Evolutionary conservation across 2,329 filamentous ascomycete species (phyloP).

Genomic region (Alternaria tenuissima): DNA sequence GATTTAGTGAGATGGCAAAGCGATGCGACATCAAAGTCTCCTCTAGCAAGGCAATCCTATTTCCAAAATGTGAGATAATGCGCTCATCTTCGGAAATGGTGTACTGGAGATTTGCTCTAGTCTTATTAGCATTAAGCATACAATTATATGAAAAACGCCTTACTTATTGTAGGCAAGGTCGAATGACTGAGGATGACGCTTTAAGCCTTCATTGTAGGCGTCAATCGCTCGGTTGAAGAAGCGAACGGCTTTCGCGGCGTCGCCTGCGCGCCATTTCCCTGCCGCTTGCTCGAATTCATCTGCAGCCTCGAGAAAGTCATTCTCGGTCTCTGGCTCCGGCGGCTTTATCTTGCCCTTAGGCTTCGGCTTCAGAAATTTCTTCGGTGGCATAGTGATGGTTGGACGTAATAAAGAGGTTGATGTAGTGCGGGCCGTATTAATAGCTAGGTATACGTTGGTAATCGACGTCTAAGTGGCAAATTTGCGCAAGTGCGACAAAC

Average conservation of each 20-base stretch:
- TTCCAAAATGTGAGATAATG: conserved; percentile 66
- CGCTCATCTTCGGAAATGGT: conserved; percentile 73
- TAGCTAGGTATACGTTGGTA: background rate
- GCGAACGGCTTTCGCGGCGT: conserved; percentile 69
- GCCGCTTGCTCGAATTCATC: conserved; percentile 75
- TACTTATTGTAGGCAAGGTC: conserved; percentile 80
- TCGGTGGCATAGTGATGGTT: conserved; percentile 36
- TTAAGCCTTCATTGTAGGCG: conserved; percentile 70
- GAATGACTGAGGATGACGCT: conserved; percentile 67
- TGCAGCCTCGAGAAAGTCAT: conserved; percentile 73
- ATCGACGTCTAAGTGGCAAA: conserved; percentile 10
- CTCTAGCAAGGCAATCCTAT: conserved; percentile 63
- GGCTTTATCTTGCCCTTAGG: conserved; percentile 41
- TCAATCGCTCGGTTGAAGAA: conserved; percentile 72
- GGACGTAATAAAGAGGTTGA: background rate
- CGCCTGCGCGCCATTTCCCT: conserved; percentile 77
- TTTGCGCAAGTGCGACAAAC: background rate
- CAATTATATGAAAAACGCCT: conserved; percentile 28
- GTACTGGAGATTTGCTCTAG: conserved; percentile 72
- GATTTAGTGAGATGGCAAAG: conserved; percentile 66
- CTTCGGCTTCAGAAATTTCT: conserved; percentile 43
- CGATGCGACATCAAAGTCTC: conserved; percentile 71
- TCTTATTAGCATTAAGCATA: conserved; percentile 4
- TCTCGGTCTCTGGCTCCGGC: conserved; percentile 66
- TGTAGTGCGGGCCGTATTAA: background rate